Evolutionary conservation across 139 green algal genomes (phyloP), one percentile per base, ranked within the genome.

Genomic region (Chlamydomonas sp.): DNA sequence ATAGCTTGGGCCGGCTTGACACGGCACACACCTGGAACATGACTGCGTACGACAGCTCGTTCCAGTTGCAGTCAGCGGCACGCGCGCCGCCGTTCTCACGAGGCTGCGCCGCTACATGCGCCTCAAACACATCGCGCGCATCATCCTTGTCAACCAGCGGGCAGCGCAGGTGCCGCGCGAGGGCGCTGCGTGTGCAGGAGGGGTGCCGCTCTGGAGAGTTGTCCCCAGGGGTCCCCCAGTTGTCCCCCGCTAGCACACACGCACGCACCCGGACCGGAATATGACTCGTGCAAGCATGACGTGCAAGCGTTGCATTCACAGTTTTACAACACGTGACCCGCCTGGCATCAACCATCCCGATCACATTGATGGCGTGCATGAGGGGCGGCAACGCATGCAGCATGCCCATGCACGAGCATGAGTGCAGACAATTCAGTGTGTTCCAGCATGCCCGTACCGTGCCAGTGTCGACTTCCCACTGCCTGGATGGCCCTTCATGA

Each of bases 91-190:
- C 50, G 50, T 5, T 22, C 5, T 6, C 26, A 72, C 0, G 30
- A 26, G 0, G 0, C 34, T 38, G 20, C 33, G 29, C 47, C 1
- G 43, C 33, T 24, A 33, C 38, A 61, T 64, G 50, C 4, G 31
- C 24, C 34, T 78, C 65, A 26, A 84, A 70, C 35, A 49, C 73
- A 74, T 93, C 83, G 3, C 86, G 69, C 0, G 78, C 76, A 37
- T 95, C 89, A 58, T 95, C 89, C 29, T 95, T 95, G 73, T 95
- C 89, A 0, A 89, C 66, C 0, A 95, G 48, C 0, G 89, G 75
- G 58, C 78, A 88, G 1, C 31, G 28, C 34, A 95, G 59, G 8
- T 31, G 5, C 1, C 36, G 13, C 0, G 84, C 79, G 0, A 95
- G 58, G 1, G 20, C 35, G 3, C 57, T 68, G 34, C 50, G 30